phyloP scores from a whole-genome alignment of 805 yeast genomes.

The Nakazawaea anatomiae region DNA sequence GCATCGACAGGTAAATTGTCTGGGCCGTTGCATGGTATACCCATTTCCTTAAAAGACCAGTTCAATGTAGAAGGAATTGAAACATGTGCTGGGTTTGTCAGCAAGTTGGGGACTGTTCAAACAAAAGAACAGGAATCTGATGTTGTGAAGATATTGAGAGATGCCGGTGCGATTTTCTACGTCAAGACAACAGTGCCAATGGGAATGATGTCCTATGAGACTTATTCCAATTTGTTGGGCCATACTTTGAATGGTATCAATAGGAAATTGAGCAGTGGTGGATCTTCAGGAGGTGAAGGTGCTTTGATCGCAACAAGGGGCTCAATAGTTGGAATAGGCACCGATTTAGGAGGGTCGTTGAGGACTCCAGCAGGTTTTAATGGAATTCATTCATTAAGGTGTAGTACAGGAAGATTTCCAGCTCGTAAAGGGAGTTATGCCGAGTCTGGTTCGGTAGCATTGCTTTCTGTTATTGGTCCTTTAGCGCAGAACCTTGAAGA shows the following conservation, averaged over 20 bases:
- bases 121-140: conserved; percentile 21
- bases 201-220: conserved; percentile 36
- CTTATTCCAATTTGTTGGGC: conserved; percentile 30
- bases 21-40: conserved; percentile 41
- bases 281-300: conserved; percentile 44
- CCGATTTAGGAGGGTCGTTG: conserved; percentile 61
- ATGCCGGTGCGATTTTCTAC: conserved; percentile 36
- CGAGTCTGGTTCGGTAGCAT: conserved; percentile 33
- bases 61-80: conserved; percentile 30
- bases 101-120: conserved; percentile 20
- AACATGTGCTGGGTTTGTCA: conserved; percentile 34
- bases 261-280: conserved; percentile 32
- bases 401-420: conserved; percentile 46
- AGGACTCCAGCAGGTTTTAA: conserved; percentile 49
- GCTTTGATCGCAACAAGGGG: conserved; percentile 25
- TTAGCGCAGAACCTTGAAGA: conserved; percentile 44
- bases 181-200: conserved; percentile 39
- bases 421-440: conserved; percentile 27
- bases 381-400: conserved; percentile 44
- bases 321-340: conserved; percentile 54
- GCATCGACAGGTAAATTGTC: conserved; percentile 26
- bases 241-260: conserved; percentile 31
- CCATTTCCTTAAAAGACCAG: conserved; percentile 41
- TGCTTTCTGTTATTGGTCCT: conserved; percentile 40
- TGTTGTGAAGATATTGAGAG: conserved; percentile 25